Evolutionary conservation across 257 asterid species (phyloP).

Genomic region (Fraxinus quadrangulata): DNA sequence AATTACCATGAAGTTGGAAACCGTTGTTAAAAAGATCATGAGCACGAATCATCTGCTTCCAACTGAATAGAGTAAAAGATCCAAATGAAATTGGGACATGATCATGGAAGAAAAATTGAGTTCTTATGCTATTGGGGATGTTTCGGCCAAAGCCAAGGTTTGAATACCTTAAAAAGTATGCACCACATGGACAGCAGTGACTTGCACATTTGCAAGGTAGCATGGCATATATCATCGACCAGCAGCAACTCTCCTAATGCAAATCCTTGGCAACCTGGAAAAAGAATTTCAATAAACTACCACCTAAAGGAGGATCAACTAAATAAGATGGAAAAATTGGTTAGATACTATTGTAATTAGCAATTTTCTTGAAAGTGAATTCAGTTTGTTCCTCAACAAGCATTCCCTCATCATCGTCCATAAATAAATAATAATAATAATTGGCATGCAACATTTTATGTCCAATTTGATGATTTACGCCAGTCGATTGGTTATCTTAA

Average conservation of each 20-base stretch:
- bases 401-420: neutral
- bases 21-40: neutral
- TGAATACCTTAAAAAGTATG: neutral
- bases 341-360: neutral
- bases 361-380: slow-evolving; percentile 13
- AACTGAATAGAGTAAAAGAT: neutral
- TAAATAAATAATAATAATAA: too few species aligned
- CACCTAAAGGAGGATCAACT: neutral
- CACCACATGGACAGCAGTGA: neutral
- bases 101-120: neutral
- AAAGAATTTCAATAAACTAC: neutral
- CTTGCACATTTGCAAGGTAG: neutral
- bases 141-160: neutral
- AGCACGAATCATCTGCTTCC: neutral
- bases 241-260: neutral
- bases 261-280: neutral
- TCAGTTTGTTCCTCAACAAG: neutral
- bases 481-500: neutral
- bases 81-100: neutral
- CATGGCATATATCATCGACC: neutral
- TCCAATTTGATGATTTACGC: neutral
- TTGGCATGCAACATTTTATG: neutral
- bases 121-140: neutral
- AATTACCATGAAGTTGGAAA: neutral
- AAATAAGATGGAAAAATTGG: neutral